These are phyloP conservation scores for Poa pratensis DNA, from an alignment of 176 grass and related monocot genomes.

Conservation along the genomic window DNA sequence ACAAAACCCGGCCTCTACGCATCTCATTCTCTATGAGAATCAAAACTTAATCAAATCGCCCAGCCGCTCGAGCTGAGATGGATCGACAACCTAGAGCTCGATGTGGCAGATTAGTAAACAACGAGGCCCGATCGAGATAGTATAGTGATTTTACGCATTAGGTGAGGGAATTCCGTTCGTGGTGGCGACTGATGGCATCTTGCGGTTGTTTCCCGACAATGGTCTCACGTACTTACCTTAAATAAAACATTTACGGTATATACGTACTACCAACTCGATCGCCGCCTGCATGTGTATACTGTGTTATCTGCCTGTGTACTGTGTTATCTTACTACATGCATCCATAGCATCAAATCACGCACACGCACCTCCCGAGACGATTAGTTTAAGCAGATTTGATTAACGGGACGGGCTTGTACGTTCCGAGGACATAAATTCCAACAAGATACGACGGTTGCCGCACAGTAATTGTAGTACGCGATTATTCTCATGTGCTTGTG, in stretches of 20 bases:
- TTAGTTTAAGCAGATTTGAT: constrained; percentile 43
- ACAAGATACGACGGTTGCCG: constrained; percentile 49
- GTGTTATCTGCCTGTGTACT: too few relatives aligned
- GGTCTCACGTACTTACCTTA: constrained; percentile 38
- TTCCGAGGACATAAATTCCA: constrained; percentile 66
- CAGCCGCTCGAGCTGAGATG: constrained; percentile 6
- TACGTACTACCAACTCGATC: too few relatives aligned
- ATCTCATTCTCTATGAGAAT: constrained; percentile 30
- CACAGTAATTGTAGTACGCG: constrained; percentile 28
- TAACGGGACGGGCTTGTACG: not conserved
- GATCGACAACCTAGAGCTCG: constrained; percentile 40
- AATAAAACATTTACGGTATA: constrained; percentile 40
- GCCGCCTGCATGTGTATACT: not conserved
- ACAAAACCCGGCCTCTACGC: constrained; percentile 27
- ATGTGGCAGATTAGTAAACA: constrained; percentile 17
- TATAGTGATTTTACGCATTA: constrained; percentile 31
- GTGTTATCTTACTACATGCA: not conserved
- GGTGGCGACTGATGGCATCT: constrained; percentile 47
- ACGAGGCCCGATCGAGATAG: not conserved
- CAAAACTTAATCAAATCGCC: constrained; percentile 35
- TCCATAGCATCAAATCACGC: constrained; percentile 48
- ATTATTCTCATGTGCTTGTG: not conserved
- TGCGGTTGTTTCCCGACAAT: constrained; percentile 57
- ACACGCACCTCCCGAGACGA: constrained; percentile 19
- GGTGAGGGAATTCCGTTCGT: constrained; percentile 65